Evolutionary conservation across 2,329 filamentous ascomycete species (phyloP).

Genomic region (Microdochium paspali): DNA sequence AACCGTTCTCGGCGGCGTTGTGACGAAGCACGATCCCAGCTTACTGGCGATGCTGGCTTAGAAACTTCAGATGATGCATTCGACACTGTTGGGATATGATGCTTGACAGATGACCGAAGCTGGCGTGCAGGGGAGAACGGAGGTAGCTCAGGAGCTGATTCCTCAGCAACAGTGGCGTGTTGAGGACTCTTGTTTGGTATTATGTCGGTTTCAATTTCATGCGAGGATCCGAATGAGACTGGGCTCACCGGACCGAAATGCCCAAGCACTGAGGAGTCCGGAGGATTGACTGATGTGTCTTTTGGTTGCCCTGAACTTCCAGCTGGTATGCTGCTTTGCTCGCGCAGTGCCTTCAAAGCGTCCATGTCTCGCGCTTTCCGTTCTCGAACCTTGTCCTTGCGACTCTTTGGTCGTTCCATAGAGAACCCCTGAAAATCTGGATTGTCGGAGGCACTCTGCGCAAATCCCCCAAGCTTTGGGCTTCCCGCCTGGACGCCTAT

Average conservation of each 20-base stretch:
- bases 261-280: too few species aligned
- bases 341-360: slow-evolving; percentile 5
- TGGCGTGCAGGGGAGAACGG: not conserved
- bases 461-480: not conserved
- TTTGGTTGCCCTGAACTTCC: not conserved
- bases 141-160: not conserved
- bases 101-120: not conserved
- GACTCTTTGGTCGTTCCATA: slow-evolving; percentile 4
- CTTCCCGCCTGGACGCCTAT: too few species aligned
- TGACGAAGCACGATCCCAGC: slow-evolving; percentile 4
- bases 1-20: slow-evolving; percentile 8
- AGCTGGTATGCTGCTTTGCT: not conserved
- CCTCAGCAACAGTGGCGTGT: not conserved
- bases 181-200: not conserved
- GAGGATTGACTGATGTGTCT: not conserved
- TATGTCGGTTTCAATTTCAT: not conserved
- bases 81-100: not conserved
- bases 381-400: slow-evolving; percentile 12
- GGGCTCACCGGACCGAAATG: too few species aligned
- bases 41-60: not conserved
- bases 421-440: slow-evolving; percentile 3
- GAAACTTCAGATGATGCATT: not conserved
- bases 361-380: slow-evolving; percentile 14
- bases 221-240: not conserved
- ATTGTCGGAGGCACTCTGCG: not conserved